These are phyloP conservation scores for Beauveria sp. DNA, from an alignment of 2,329 filamentous ascomycete species.

Conservation along the genomic window DNA sequence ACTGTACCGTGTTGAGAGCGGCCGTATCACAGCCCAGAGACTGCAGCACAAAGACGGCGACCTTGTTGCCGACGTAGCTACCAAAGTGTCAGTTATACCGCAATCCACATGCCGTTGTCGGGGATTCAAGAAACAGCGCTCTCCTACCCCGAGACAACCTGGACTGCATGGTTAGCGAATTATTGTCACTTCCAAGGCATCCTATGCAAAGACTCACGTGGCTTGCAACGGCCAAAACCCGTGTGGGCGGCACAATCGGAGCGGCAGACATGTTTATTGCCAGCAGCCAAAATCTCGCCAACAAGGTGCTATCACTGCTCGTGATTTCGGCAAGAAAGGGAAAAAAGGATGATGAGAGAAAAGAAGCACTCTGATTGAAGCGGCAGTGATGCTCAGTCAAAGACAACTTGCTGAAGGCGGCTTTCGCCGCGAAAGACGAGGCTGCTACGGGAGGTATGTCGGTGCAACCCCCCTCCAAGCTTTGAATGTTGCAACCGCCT, in stretches of 20 bases:
- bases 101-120: background rate
- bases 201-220: constrained; percentile 59
- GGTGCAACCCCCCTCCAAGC: no score
- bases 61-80: constrained; percentile 96
- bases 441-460: no score
- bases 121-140: background rate
- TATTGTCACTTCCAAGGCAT: background rate
- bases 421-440: no score
- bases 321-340: no score
- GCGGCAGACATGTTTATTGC: constrained; percentile 3
- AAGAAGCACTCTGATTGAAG: no score
- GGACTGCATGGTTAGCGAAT: background rate
- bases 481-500: no score
- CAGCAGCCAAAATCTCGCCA: background rate
- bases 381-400: no score
- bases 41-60: constrained; percentile 92
- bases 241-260: constrained; percentile 43
- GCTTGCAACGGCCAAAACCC: constrained; percentile 82
- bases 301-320: background rate
- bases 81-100: background rate
- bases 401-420: no score
- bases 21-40: constrained; percentile 89
- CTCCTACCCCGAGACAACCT: constrained; percentile 36
- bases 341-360: no score
- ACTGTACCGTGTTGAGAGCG: constrained; percentile 92